Conservation (phyloP, 2,329 filamentous ascomycete genomes). For the Arthrobotrys conoides region DNA sequence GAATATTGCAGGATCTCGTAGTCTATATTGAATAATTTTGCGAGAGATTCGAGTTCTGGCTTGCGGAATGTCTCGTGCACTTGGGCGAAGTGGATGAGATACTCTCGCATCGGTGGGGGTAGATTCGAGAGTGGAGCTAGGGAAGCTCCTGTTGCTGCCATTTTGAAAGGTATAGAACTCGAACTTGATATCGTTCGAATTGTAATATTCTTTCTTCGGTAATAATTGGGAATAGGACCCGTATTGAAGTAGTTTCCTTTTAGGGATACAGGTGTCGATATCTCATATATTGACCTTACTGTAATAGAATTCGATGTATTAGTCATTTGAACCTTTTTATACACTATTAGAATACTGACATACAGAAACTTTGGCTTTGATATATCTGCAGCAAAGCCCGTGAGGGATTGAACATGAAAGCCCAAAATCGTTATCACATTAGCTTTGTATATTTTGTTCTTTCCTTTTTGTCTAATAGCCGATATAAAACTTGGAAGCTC, state of each 20-base stretch:
- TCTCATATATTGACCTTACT: constrained; percentile 13
- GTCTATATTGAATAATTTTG: constrained; percentile 76
- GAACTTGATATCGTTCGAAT: neutral
- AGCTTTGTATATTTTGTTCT: neutral
- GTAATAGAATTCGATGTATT: neutral
- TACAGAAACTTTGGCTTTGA: neutral
- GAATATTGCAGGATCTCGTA: constrained; percentile 83
- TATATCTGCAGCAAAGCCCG: constrained; percentile 7
- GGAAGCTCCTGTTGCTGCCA: constrained; percentile 20
- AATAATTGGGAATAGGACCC: too few species aligned
- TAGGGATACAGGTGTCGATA: neutral
- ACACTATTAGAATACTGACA: neutral
- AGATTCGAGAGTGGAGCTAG: constrained; percentile 35
- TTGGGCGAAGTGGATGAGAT: constrained; percentile 90
- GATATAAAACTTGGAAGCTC: too few species aligned
- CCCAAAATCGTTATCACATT: constrained; percentile 6
- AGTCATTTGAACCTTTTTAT: constrained; percentile 20
- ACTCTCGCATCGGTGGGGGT: constrained; percentile 72
- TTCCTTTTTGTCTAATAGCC: too few species aligned
- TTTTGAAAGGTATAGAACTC: neutral
- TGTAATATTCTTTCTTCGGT: too few species aligned
- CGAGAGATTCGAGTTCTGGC: constrained; percentile 86
- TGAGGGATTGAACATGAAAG: constrained; percentile 38
- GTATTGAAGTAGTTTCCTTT: neutral
- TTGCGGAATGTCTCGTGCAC: constrained; percentile 90